Evolutionary conservation across 192 early-diverging fungal species (phyloP), one percentile per base, ranked within the genome.

Genomic region (Dissophora globulifera): DNA sequence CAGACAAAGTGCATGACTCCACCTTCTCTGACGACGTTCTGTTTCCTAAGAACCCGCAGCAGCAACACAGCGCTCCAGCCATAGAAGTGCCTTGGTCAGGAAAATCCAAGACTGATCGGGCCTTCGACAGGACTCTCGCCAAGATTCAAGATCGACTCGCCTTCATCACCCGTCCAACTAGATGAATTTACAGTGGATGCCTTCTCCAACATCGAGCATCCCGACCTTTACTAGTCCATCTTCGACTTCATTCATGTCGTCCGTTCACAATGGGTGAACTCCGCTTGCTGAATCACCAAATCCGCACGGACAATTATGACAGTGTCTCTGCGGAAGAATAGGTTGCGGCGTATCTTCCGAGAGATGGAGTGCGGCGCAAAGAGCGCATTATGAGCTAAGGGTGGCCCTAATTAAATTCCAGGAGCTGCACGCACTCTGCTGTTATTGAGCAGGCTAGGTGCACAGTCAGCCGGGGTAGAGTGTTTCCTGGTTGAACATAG

Each of bases 181-280:
- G 38, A 56, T 32, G 54, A 56, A 11, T 41, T 56, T 22, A 40
- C 38, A 22, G 38, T 27, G 3, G 38, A 56, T 22, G 7, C 16
- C 38, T 41, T 56, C 2, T 30, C 54, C 32, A 42, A 4, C 7
- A 3, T 58, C 42, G 11, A 20, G 3, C 41, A 58, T 20, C 25
- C 23, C 0, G 42, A 12, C 16, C 8, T n/a, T 8, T 42, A 27
- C 23, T 0, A 30, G 0, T 1, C 43, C 2, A 22, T 58, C 4
- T 7, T 23, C 1, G 56, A 58, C 3, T 58, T 46, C 26, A 20
- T 58, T 45, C 42, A 58, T 12, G 8, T 58, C 42, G 31, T 58
- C 40, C 42, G 56, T 26, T 43, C 15, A 9, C 56, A 58, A 13
- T 16, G 42, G 42, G 42, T 16, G 41, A 42, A 31, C 43, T 31